These are phyloP conservation scores for Beauveria sp. DNA, from an alignment of 2,329 filamentous ascomycete genomes.

Conservation along the genomic window DNA sequence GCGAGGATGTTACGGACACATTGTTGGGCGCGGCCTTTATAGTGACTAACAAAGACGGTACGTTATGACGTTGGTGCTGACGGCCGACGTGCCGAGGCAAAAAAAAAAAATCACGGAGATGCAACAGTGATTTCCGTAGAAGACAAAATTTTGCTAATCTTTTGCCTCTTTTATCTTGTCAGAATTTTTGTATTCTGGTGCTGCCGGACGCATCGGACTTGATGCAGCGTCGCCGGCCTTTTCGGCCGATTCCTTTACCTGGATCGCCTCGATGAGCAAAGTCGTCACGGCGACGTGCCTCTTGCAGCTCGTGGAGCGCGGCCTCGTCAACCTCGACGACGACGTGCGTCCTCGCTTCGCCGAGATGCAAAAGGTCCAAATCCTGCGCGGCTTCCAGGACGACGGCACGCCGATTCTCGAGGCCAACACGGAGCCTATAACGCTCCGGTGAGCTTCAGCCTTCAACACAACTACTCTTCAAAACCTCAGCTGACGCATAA, in stretches of 20 bases:
- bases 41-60: slow-evolving; percentile 26
- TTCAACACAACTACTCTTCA: neutral
- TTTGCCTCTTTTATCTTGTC: too few relatives aligned
- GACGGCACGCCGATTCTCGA: slow-evolving; percentile 29
- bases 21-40: slow-evolving; percentile 30
- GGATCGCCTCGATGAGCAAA: slow-evolving; percentile 37
- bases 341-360: slow-evolving; percentile 28
- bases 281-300: slow-evolving; percentile 29
- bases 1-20: slow-evolving; percentile 23
- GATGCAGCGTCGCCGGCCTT: slow-evolving; percentile 23
- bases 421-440: slow-evolving; percentile 29
- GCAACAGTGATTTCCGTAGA: neutral
- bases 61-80: neutral
- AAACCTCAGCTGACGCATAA: neutral
- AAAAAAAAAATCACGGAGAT: neutral
- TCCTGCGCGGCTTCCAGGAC: slow-evolving; percentile 30
- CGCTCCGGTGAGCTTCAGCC: slow-evolving; percentile 23
- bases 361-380: slow-evolving; percentile 25
- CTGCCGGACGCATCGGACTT: slow-evolving; percentile 29
- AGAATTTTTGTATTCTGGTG: slow-evolving; percentile 29
- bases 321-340: slow-evolving; percentile 27
- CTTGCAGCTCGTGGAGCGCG: slow-evolving; percentile 33
- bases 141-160: neutral
- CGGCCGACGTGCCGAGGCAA: neutral
- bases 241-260: slow-evolving; percentile 25